A percentile compares a stretch with the other conserved stretches of the same genome.
Evolutionary conservation across 345 rosid species (phyloP).

Genomic region (Eucalyptus polyanthemos): DNA sequence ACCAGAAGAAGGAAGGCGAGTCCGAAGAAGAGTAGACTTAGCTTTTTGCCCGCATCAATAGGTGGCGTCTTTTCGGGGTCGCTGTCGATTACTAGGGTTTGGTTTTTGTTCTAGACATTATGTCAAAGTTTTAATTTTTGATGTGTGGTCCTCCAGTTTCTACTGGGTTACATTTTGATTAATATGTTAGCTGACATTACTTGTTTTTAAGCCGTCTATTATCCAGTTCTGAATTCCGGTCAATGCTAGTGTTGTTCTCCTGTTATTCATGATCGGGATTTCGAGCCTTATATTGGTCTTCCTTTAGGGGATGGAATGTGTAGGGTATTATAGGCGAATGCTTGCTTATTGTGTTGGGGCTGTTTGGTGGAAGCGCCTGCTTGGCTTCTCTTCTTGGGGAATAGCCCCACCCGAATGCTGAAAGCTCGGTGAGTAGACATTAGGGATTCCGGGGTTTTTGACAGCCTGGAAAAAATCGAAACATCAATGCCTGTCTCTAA

Average conservation of each 20-base stretch:
- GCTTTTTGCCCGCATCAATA: neutral
- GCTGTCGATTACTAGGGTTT: neutral
- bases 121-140: neutral
- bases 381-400: neutral
- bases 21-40: neutral
- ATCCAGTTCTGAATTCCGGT: neutral
- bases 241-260: neutral
- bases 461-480: neutral
- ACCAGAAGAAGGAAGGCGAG: neutral
- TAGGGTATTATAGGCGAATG: neutral
- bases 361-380: neutral
- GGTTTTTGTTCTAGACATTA: neutral
- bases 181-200: neutral
- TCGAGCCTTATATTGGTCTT: neutral
- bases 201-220: neutral
- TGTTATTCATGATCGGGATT: neutral
- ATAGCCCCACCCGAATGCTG: neutral
- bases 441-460: neutral
- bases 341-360: neutral
- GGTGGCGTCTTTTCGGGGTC: neutral
- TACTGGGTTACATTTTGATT: neutral
- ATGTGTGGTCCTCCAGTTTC: neutral
- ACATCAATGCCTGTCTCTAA: neutral
- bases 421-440: neutral
- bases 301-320: neutral